Evolutionary conservation across 2,329 filamentous ascomycete species (phyloP), one percentile per base, ranked within the genome.

Genomic region (Diplodia corticola): DNA sequence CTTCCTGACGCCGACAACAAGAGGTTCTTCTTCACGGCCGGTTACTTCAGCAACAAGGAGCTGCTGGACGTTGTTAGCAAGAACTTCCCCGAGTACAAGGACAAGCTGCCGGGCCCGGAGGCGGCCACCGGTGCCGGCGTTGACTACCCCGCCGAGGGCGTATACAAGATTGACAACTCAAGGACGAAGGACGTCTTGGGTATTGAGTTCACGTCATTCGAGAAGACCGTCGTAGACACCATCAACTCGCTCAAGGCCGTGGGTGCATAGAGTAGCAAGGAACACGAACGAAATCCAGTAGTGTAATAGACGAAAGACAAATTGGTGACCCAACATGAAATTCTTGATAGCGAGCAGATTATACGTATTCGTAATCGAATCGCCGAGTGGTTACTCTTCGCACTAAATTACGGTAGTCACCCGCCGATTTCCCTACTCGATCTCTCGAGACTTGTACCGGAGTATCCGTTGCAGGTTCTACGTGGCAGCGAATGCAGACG

Each of bases 21-120:
- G 75, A 82, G 89, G 1, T 91, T 89, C 77, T 88, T 90, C 72
- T 72, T 89, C 51, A 84, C 88, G 0, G 83, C 83, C 0, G 86
- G 84, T 0, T 81, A 84, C 70, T 90, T 89, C 73, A 83, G 80
- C 63, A 90, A 90, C 73, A 84, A 84, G 71, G 80, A 84, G 71
- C 83, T 89, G 40, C 81, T 80, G 0, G 80, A 86, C 60, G 80
- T 86, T 46, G 82, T 90, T 55, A 77, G 80, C 63, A 83, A 84
- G 70, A 77, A 83, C 67, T 86, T 86, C 70, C 85, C 85, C 0
- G 77, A 86, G 69, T 80, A 85, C 69, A 79, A 81, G 69, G 79
- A 77, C 5, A 71, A 79, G 64, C 70, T 88, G 69, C 85, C 85
- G 0, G 78, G 77, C 63, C 53, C 63, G 5, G 53, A 59, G 13